Base-by-base conservation (phyloP, 2,329 filamentous ascomycete species). In the Hymenoscyphus scutula region DNA sequence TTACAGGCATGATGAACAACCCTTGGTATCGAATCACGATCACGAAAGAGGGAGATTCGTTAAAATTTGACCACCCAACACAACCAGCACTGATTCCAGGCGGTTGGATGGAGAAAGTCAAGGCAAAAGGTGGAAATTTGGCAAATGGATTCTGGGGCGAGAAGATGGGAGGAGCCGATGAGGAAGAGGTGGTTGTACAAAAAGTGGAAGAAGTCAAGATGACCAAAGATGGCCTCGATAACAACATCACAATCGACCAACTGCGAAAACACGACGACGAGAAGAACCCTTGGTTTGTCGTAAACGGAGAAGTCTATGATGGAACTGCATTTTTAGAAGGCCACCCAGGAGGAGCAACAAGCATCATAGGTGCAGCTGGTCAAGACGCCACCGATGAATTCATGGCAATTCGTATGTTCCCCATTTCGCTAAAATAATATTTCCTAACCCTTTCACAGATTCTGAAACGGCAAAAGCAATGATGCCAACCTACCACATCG, bases 41-140 rank as follows among this genome's bases (percentile, higher is more conserved):
- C 60, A 84, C 86, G 59, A 87, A 87, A 61, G 87, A 93, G 64
- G 81, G 80, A 0, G 80, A 84, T 17, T 76, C 73, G 7, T 76
- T 97, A 51, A 82, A 85, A 5, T 97, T 97, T 68, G 92, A 97
- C 74, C 93, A 97, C 70, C 93, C 93, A 0, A 96, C 92, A 2
- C 89, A 92, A 66, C 91, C 92, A 6, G 87, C 88, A 0, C 76
- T 92, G 41, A 87, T 88, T 67, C 82, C 89, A 0, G 90, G 90
- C 15, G 93, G 93, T 0, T 97, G 93, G 93, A 97, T 97, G 93
- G 92, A 96, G 71, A 82, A 89, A 17, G 88, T 95, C 27, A 97
- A 96, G 76, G 92, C 91, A 67, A 80, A 82, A 0, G 92, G 93
- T 1, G 91, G 92, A 0, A 87, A 96, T 71, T 78, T 97, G 19